phyloP scores from a whole-genome alignment of 345 rosid genomes.

The Isatis tinctoria region DNA sequence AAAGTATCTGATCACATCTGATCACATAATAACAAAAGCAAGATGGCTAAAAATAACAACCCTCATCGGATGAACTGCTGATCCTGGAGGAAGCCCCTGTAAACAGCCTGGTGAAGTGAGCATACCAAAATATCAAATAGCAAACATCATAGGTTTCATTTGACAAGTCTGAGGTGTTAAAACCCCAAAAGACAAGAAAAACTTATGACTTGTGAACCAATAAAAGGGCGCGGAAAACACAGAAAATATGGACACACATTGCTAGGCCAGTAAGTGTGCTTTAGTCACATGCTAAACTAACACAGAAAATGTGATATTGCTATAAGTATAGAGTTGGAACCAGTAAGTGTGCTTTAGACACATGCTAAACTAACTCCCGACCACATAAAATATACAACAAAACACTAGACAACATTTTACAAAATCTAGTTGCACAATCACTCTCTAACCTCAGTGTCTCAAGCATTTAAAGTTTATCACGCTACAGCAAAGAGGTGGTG shows the following conservation, averaged over 20 bases:
- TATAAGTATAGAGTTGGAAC: too few relatives aligned
- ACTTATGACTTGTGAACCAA: background rate
- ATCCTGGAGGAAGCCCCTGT: slow-evolving; percentile 98
- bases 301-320: too few relatives aligned
- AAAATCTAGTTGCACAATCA: background rate
- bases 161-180: background rate
- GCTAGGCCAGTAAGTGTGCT: background rate
- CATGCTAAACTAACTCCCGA: background rate
- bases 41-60: slow-evolving; percentile 48
- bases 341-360: too few relatives aligned
- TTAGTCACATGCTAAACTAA: slow-evolving; percentile 1
- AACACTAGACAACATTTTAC: background rate
- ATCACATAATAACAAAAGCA: slow-evolving; percentile 16
- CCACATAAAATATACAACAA: background rate
- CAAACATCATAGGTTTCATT: background rate
- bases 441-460: background rate
- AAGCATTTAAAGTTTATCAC: background rate
- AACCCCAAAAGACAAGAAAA: background rate
- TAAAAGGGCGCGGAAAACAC: background rate
- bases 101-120: background rate
- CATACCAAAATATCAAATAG: background rate
- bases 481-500: background rate
- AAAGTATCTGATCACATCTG: background rate
- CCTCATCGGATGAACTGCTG: slow-evolving; percentile 99
- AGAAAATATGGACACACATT: background rate